A percentile compares a stretch with the other conserved stretches of the same genome.
Evolutionary conservation across 225 moss, liverwort and hornwort species (phyloP).

Genomic region (Climacium dendroides): DNA sequence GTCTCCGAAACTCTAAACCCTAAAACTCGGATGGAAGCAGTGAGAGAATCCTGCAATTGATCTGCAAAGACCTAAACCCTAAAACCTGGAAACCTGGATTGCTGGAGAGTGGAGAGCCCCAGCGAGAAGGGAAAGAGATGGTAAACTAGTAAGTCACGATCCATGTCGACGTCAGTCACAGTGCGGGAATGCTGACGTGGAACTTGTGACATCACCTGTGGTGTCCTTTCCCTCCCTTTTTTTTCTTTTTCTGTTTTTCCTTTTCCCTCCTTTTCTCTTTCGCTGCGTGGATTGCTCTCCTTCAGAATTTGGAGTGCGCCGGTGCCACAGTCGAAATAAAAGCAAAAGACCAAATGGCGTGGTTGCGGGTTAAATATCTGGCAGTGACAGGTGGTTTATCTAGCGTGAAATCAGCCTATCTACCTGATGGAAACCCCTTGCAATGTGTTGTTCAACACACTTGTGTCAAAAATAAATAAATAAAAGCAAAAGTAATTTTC

Average conservation of each 20-base stretch:
- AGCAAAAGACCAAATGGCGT: too few relatives aligned
- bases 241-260: too few relatives aligned
- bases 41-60: neutral
- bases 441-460: too few relatives aligned
- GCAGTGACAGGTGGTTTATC: too few relatives aligned
- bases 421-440: too few relatives aligned
- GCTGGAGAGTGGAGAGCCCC: neutral
- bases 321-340: too few relatives aligned
- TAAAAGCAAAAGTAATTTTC: too few relatives aligned
- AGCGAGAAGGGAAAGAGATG: too few relatives aligned
- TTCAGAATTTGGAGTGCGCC: too few relatives aligned
- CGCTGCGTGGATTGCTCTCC: neutral
- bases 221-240: neutral
- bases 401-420: too few relatives aligned
- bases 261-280: neutral
- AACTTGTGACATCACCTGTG: neutral
- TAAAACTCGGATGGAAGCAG: neutral
- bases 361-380: too few relatives aligned
- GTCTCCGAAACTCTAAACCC: neutral
- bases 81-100: neutral
- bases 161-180: neutral
- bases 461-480: too few relatives aligned
- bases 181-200: neutral
- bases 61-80: neutral
- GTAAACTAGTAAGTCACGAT: neutral